Evolutionary conservation across 208 protist genomes (phyloP), one percentile per base, ranked within the genome.

Genomic region (Perkinsela sp.): DNA sequence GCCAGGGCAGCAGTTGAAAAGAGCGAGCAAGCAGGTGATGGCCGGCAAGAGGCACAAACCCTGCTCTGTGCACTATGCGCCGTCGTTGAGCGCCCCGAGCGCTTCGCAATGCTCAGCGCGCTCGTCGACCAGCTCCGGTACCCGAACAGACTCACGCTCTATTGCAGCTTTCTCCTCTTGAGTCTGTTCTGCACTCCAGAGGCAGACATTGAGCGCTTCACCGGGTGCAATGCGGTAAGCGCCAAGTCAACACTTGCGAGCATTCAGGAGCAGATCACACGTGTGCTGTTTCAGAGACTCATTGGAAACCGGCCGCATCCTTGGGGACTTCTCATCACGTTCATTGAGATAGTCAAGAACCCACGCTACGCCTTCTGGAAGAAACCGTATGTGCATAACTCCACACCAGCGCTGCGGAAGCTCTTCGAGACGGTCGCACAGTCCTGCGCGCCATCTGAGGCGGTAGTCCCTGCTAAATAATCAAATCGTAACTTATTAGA

Each of bases 91-190:
- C 75, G 83, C 29, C 83, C 94, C 70, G 86, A 82, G 30, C 85
- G 94, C 66, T 98, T 97, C 78, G 78, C 89, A 69, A 83, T 99
- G 66, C 81, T 98, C 31, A 96, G 93, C 72, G 87, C 93, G 30
- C 93, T 96, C 69, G 93, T 91, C 2, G 97, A 98, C 80, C 94
- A 99, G 78, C 86, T 99, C 67, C 90, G 96, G 48, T 98, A 97
- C 77, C 95, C 95, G 28, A 99, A 99, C 81, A 92, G 79, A 69
- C 96, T 99, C 79, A 99, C 96, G n/a, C 92, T 96, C 77, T 98
- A 97, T 80, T 99, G 98, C 75, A 88, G 83, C 48, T 93, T 93
- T 70, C 85, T 97, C 6, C 76, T 99, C 28, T 83, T 98, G 67
- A 85, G 84, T 73, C 80, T 99, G 0, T 99, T 98, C 77, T 31